Percentiles rank a stretch among this genome's conserved stretches.
These are phyloP conservation scores for Calocybe gangraenosa DNA, from an alignment of 768 basidiomycete genomes.

Conservation along the genomic window DNA sequence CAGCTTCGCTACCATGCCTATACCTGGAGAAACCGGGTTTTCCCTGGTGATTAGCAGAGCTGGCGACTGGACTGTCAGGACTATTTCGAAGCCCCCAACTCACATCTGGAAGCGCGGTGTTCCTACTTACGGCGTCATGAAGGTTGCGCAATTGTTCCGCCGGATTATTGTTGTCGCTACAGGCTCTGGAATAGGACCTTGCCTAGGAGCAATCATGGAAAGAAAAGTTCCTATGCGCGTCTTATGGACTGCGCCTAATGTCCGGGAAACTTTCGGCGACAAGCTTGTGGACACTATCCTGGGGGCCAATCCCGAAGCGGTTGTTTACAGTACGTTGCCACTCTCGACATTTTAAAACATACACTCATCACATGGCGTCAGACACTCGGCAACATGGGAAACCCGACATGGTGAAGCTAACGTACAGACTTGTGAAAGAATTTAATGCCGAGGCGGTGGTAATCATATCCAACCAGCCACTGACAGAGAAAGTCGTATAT, in stretches of 20 bases:
- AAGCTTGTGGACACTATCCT: constrained; percentile 53
- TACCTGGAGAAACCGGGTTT: constrained; percentile 42
- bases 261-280: constrained; percentile 57
- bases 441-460: constrained; percentile 51
- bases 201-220: constrained; percentile 49
- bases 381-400: constrained; percentile 42
- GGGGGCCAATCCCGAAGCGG: constrained; percentile 46
- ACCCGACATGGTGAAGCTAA: constrained; percentile 46
- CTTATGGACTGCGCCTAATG: constrained; percentile 59
- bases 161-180: constrained; percentile 55
- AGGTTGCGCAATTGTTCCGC: constrained; percentile 52
- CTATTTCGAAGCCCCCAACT: constrained; percentile 49
- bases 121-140: constrained; percentile 51
- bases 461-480: constrained; percentile 54
- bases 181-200: constrained; percentile 55
- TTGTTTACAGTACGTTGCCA: constrained; percentile 43
- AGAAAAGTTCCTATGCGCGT: constrained; percentile 46
- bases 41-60: constrained; percentile 55
- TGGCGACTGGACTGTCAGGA: constrained; percentile 55
- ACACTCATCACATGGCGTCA: constrained; percentile 18
- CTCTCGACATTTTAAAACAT: not conserved
- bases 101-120: constrained; percentile 56
- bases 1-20: constrained; percentile 51
- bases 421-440: constrained; percentile 39
- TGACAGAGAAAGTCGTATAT: constrained; percentile 55